Evolutionary conservation across 805 yeast genomes (phyloP).

Genomic region (Saccharomycopsis oosterbeekiorum): DNA sequence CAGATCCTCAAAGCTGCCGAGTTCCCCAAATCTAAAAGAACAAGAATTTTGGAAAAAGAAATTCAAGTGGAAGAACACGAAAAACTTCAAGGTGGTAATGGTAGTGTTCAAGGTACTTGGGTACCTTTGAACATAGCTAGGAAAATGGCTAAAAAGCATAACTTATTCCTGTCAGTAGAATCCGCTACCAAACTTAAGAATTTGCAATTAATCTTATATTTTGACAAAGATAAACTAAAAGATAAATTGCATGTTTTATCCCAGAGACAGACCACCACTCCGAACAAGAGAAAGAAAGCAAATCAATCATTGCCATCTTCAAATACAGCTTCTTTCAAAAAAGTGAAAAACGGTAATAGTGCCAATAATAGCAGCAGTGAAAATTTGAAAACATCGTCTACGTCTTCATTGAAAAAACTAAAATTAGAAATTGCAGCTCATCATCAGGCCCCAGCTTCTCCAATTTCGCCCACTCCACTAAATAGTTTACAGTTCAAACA

Average conservation of each 20-base stretch:
- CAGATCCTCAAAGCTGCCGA: slow-evolving; percentile 72
- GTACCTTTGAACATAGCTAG: slow-evolving; percentile 61
- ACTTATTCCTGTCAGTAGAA: slow-evolving; percentile 16
- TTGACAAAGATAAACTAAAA: not conserved
- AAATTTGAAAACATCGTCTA: not conserved
- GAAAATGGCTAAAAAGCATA: slow-evolving; percentile 42
- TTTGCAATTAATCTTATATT: slow-evolving; percentile 33
- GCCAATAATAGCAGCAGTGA: not conserved
- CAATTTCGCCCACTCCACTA: slow-evolving; percentile 9
- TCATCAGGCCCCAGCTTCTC: not conserved
- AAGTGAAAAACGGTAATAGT: not conserved
- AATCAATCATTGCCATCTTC: not conserved
- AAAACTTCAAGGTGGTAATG: slow-evolving; percentile 80
- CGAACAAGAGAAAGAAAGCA: slow-evolving; percentile 6
- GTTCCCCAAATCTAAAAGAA: slow-evolving; percentile 69
- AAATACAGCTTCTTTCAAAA: not conserved
- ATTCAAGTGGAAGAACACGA: slow-evolving; percentile 61
- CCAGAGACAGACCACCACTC: slow-evolving; percentile 24
- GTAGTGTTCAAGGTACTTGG: slow-evolving; percentile 83
- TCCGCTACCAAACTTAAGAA: slow-evolving; percentile 27
- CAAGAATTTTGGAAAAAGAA: slow-evolving; percentile 65
- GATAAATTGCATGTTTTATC: slow-evolving; percentile 42
- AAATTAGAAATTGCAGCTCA: not conserved
- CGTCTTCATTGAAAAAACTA: not conserved
- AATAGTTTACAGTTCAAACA: not conserved